A percentile compares a stretch with the other conserved stretches of the same genome.
Evolutionary conservation across 352 stramenopile species (phyloP).

Genomic region (Phytophthora capsici): DNA sequence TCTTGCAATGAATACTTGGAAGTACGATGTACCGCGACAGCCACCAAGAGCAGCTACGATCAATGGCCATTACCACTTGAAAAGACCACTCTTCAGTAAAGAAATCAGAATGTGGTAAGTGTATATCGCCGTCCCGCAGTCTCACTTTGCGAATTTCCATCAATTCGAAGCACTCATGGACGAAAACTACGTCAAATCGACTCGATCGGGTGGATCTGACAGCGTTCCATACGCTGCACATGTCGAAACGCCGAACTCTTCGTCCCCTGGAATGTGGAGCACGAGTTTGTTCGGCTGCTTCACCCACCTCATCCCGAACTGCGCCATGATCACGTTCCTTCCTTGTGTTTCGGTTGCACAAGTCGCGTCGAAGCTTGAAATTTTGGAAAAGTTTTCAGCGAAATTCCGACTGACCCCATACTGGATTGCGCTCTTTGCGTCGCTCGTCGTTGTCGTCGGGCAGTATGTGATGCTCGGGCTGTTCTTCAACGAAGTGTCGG

Average conservation of each 20-base stretch:
- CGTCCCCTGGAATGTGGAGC: conserved; percentile 27
- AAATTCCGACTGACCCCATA: conserved; percentile 30
- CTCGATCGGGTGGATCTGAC: conserved; percentile 19
- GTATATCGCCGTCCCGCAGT: conserved; percentile 2
- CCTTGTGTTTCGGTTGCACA: conserved; percentile 49
- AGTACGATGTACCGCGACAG: conserved; percentile 1
- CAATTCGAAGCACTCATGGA: too few relatives aligned
- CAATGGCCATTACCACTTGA: conserved; percentile 1
- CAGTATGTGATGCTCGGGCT: conserved; percentile 33
- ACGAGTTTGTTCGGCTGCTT: conserved; percentile 45
- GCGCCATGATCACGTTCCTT: conserved; percentile 42
- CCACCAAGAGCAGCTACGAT: conserved; percentile 15
- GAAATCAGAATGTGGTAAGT: not conserved
- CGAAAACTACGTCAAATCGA: conserved; percentile 25
- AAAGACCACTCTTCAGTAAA: not conserved
- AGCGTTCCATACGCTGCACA: conserved; percentile 17
- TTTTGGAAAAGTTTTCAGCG: conserved; percentile 34
- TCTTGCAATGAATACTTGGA: conserved; percentile 17
- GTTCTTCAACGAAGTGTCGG: conserved; percentile 33
- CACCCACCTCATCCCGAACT: conserved; percentile 44
- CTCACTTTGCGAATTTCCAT: conserved; percentile 22
- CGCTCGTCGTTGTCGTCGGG: conserved; percentile 22
- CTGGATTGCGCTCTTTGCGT: conserved; percentile 24
- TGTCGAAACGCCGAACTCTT: conserved; percentile 3
- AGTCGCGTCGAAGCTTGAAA: conserved; percentile 38